phyloP scores from a whole-genome alignment of 2,329 filamentous ascomycete species.

The Claviceps paspali region DNA sequence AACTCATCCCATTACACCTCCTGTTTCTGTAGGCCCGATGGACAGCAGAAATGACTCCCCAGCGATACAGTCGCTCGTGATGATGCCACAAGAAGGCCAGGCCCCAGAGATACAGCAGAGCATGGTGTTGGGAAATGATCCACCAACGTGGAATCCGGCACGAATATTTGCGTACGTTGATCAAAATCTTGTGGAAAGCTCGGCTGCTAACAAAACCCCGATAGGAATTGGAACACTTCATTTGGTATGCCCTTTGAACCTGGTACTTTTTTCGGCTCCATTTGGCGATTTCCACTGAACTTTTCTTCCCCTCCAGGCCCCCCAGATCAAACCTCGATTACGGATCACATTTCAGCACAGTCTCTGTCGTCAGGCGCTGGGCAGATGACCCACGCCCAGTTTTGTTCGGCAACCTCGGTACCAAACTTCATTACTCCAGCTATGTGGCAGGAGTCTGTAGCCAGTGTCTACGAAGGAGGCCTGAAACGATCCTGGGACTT shows the following conservation, averaged over 20 bases:
- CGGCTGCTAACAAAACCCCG: not conserved
- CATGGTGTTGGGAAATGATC: conserved; percentile 49
- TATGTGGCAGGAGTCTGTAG: conserved; percentile 61
- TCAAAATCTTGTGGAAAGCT: not conserved
- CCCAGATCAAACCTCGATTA: conserved; percentile 36
- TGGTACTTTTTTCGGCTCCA: conserved; percentile 15
- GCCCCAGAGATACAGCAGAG: conserved; percentile 34
- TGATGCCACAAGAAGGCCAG: conserved; percentile 50
- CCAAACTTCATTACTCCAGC: conserved; percentile 50
- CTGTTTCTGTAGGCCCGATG: conserved; percentile 56
- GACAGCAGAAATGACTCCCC: conserved; percentile 67
- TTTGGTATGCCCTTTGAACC: conserved; percentile 54
- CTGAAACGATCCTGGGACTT: conserved; percentile 49
- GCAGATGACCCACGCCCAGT: conserved; percentile 33
- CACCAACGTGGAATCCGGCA: conserved; percentile 66
- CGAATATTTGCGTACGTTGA: conserved; percentile 74
- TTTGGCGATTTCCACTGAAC: conserved; percentile 24
- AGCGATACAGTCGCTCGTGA: conserved; percentile 53
- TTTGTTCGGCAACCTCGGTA: conserved; percentile 34
- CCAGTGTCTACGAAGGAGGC: conserved; percentile 51
- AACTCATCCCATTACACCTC: conserved; percentile 63
- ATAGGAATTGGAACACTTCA: conserved; percentile 85
- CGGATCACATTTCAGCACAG: conserved; percentile 33
- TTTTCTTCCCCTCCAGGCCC: conserved; percentile 33
- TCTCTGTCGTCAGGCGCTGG: conserved; percentile 30